Conservation (phyloP, 1,139 yeast genomes). For the Geotrichum klebahnii region DNA sequence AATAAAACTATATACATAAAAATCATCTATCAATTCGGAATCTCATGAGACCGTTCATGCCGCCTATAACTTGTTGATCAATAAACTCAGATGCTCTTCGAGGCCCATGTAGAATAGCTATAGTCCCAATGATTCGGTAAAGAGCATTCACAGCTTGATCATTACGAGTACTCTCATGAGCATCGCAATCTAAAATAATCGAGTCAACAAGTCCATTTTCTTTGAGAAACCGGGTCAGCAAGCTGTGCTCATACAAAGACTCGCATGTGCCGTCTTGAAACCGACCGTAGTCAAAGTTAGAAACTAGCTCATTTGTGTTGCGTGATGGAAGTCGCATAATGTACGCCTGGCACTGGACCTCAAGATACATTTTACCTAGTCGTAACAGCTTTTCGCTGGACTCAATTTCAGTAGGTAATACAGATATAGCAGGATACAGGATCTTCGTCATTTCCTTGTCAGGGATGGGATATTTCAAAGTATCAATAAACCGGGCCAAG, state of each 20-base stretch:
- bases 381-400: not conserved
- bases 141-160: constrained; percentile 6
- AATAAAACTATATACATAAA: too few species aligned
- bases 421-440: constrained; percentile 9
- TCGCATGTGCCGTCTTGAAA: constrained; percentile 1
- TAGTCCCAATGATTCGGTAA: constrained; percentile 4
- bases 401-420: constrained; percentile 7
- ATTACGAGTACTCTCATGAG: constrained; percentile 1
- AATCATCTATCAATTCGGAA: constrained; percentile 8
- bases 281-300: constrained; percentile 11
- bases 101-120: constrained; percentile 3
- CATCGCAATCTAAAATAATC: not conserved
- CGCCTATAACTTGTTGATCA: constrained; percentile 12
- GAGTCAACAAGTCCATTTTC: constrained; percentile 6
- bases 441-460: constrained; percentile 2
- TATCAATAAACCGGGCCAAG: not conserved
- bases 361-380: constrained; percentile 7
- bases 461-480: not conserved
- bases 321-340: constrained; percentile 13
- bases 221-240: constrained; percentile 3
- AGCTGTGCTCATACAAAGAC: constrained; percentile 1
- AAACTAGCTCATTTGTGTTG: not conserved
- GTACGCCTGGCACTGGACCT: constrained; percentile 14
- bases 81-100: constrained; percentile 6
- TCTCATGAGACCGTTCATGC: constrained; percentile 14